Evolutionary conservation across 495 filamentous ascomycete species (phyloP).

Genomic region (Filosporella fistucella): DNA sequence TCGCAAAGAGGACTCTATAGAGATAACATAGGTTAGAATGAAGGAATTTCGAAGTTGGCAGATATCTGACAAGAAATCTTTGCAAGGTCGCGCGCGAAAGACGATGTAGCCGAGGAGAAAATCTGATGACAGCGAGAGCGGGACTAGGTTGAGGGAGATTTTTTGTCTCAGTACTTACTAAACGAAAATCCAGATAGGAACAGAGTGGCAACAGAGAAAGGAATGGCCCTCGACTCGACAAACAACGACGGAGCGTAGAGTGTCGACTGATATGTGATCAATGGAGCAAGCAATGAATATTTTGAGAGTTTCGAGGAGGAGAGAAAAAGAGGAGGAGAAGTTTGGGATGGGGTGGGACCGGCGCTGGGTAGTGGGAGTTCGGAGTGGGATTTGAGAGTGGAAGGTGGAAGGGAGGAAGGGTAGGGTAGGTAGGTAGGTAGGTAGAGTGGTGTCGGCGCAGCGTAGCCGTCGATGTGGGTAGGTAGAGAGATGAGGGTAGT

Average conservation of each 20-base stretch:
- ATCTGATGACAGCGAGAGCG: conserved; percentile 13
- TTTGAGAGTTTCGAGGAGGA: conserved; percentile 3
- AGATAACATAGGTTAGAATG: not conserved
- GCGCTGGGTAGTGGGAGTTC: not conserved
- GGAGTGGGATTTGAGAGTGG: not conserved
- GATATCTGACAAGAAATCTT: not conserved
- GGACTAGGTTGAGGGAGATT: conserved; percentile 5
- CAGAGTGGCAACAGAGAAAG: conserved; percentile 15
- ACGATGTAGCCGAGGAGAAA: conserved; percentile 23
- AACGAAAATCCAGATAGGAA: conserved; percentile 15
- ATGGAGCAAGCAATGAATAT: conserved; percentile 14
- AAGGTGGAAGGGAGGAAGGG: not conserved
- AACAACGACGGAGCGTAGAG: conserved; percentile 14
- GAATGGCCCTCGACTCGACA: conserved; percentile 14
- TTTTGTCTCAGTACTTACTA: conserved; percentile 17
- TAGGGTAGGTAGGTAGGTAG: not conserved
- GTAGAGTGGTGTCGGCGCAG: not conserved
- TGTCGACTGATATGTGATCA: too few relatives aligned
- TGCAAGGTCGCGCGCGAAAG: conserved; percentile 7
- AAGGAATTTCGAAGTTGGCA: not conserved
- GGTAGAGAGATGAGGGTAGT: not conserved
- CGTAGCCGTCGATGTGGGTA: too few relatives aligned
- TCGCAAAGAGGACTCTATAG: conserved; percentile 14
- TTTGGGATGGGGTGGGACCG: conserved; percentile 6
- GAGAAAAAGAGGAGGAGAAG: not conserved